Base-by-base conservation (phyloP, 2,329 filamentous ascomycete species). In the Macrophomina pseudophaseolina region DNA sequence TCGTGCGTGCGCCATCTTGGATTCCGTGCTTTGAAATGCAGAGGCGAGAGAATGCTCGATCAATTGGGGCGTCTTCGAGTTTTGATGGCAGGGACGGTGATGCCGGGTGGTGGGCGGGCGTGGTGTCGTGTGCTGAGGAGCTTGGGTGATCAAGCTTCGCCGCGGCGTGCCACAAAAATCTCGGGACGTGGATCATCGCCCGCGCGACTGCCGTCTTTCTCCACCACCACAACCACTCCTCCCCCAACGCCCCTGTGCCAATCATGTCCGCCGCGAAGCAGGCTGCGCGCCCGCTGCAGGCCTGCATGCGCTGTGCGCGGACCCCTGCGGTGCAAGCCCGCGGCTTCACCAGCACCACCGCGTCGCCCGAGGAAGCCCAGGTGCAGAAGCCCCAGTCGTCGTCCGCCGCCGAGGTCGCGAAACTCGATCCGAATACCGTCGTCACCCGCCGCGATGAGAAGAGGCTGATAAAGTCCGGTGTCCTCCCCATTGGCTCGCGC, bases 401-500 rank as follows among this genome's bases (percentile, higher is more conserved):
- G 68, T 5, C 23, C 32, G 23, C 68, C 6, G 32, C 69, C 14
- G 68, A 67, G 46, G 68, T 64, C 52, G 7, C 68, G n/a, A 33
- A 38, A 6, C 80, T 88, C 71, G 87, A 93, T 75, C 91, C 90
- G n/a, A 83, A 86, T 69, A 88, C 87, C n/a, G 90, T 91, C 32
- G 84, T 87, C 51, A 87, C 84, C 56, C 83, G 82, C 54, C 84
- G 84, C 76, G 84, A 88, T 67, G 91, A 95, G 80, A 85, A 86
- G 70, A 85, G 85, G 68, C 83, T 97, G 64, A 82, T 93, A 74
- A 87, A 87, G 75, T 81, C 86, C 70, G 90, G 91, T 65, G 85
- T 88, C 52, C 84, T 87, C 69, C 93, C 92, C 63, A 83, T 97
- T 73, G 94, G 94, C 60, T 97, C 93, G 53, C 89, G 94, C 72